phyloP scores from a whole-genome alignment of 164 flowering plant species.

The Warburgia ugandensis region DNA sequence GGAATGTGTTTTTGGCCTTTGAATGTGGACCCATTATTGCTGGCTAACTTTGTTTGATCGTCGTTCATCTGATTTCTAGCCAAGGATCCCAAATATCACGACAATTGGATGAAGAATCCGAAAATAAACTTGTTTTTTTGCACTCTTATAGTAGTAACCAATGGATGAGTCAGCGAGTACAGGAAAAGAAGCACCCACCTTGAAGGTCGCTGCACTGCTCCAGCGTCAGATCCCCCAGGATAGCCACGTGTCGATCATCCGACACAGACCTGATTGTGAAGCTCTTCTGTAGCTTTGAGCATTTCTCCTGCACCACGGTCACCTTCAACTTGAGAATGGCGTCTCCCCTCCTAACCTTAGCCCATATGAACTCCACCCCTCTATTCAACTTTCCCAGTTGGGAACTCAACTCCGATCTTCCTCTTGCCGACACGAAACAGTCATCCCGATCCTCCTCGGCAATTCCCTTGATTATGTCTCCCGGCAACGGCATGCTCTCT shows the following conservation, averaged over 20 bases:
- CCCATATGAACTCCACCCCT: constrained; percentile 25
- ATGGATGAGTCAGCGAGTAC: no score
- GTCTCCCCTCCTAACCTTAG: constrained; percentile 45
- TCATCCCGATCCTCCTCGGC: constrained; percentile 23
- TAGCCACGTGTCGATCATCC: constrained; percentile 46
- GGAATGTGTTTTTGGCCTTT: no score
- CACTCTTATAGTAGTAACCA: no score
- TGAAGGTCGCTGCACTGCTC: constrained; percentile 51
- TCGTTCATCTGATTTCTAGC: no score
- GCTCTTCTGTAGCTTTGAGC: constrained; percentile 26
- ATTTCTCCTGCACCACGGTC: constrained; percentile 24
- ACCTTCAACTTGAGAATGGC: constrained; percentile 28
- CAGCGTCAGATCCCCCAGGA: constrained; percentile 39
- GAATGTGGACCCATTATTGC: no score
- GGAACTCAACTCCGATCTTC: constrained; percentile 34
- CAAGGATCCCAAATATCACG: no score
- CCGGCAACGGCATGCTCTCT: constrained; percentile 59
- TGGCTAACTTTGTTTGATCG: no score
- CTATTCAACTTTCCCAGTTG: constrained; percentile 31
- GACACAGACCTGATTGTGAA: constrained; percentile 35
- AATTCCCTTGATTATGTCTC: constrained; percentile 52
- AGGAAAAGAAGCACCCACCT: constrained; percentile 20
- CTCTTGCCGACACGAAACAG: constrained; percentile 21
- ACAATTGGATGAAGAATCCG: no score
- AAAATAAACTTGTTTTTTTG: no score